Evolutionary conservation across 192 early-diverging fungal species (phyloP).

Genomic region (Coemansia furcata): DNA sequence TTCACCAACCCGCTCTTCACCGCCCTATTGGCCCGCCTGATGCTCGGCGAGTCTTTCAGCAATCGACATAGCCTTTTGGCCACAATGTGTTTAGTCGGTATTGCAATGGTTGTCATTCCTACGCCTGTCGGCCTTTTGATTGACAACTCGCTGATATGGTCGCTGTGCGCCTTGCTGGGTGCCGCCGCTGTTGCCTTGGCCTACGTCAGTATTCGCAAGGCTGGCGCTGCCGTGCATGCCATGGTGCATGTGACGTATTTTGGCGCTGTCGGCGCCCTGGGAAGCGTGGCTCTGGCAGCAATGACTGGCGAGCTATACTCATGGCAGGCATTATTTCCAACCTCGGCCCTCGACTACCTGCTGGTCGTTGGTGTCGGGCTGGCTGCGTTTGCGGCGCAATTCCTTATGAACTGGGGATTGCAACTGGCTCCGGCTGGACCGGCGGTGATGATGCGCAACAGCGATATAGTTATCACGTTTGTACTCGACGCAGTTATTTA

Average conservation of each 20-base stretch:
- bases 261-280: slow-evolving; percentile 14
- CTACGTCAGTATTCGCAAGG: slow-evolving; percentile 29
- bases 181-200: slow-evolving; percentile 13
- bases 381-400: slow-evolving; percentile 20
- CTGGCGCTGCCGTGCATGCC: slow-evolving; percentile 17
- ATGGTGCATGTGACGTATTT: slow-evolving; percentile 32
- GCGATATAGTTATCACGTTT: slow-evolving; percentile 20
- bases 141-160: background rate
- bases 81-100: slow-evolving; percentile 3
- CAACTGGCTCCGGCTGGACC: slow-evolving; percentile 27
- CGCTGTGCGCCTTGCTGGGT: slow-evolving; percentile 20
- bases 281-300: background rate
- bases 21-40: slow-evolving; percentile 17
- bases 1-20: slow-evolving; percentile 34
- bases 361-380: slow-evolving; percentile 17
- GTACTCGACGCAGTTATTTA: slow-evolving; percentile 16
- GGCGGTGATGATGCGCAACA: slow-evolving; percentile 31
- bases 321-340: background rate
- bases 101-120: slow-evolving; percentile 16
- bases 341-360: background rate
- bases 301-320: slow-evolving; percentile 5
- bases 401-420: slow-evolving; percentile 27
- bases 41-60: slow-evolving; percentile 12
- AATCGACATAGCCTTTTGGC: background rate
- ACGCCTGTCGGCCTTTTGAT: background rate